Evolutionary conservation across 2,329 filamentous ascomycete genomes (phyloP), one percentile per base, ranked within the genome.

Genomic region (Xylariaceae sp.): DNA sequence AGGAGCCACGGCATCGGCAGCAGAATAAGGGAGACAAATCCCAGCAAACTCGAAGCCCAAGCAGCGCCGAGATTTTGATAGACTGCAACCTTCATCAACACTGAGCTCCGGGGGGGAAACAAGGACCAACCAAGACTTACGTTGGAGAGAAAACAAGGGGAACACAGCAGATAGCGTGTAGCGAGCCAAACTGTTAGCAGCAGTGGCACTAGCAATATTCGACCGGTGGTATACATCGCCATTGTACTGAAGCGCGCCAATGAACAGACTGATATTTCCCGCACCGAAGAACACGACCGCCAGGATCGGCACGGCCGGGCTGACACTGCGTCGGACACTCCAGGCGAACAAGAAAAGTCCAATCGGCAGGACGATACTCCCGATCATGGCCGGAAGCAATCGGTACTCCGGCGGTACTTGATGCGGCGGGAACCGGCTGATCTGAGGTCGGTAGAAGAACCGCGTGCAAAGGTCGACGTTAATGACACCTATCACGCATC

Each of bases 301-400:
- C 0, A 78, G 66, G 0, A 76, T 73, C 0, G 79, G 75, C 27
- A 74, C 74, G 0, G 73, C 76, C 78, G 80, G 84, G 3, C 74
- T 73, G 1, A 78, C 64, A 5, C 70, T 71, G 0, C 60, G 54
- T 3, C 72, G 67, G 0, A 78, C 76, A 1, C 77, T 76, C 82
- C 82, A 85, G 0, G 75, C 80, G 59, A 83, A 83, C 80, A 81
- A 83, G 62, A 84, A 84, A 7, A 85, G 64, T 0, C 76, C 76
- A 0, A 79, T 50, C 0, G 80, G 79, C 5, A 84, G 65, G 0
- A 77, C 76, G 11, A 80, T 43, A 55, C 78, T 78, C 1, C 80
- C 81, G 6, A 83, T 67, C 77, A 85, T 83, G 12, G 80, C 80
- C 1, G 76, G 74, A 55, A 82, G 79, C 8, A 87, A 70, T 0